Evolutionary conservation across 805 yeast species (phyloP).

Genomic region (Lachancea dasiensis): DNA sequence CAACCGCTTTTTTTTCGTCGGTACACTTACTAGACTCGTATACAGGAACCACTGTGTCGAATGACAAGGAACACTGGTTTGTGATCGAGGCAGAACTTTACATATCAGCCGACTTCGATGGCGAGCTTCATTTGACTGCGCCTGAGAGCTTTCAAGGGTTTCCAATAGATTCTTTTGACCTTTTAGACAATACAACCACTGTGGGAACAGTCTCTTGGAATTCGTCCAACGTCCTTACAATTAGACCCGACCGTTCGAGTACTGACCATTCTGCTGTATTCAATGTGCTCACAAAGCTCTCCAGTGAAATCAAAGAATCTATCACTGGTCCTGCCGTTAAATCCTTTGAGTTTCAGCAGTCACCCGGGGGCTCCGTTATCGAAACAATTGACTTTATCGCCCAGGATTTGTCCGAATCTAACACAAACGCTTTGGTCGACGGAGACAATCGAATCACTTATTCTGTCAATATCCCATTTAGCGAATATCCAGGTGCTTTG

Average conservation of each 20-base stretch:
- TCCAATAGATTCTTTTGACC: slow-evolving; percentile 18
- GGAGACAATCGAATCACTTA: slow-evolving; percentile 26
- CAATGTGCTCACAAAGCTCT: slow-evolving; percentile 23
- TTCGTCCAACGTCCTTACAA: slow-evolving; percentile 21
- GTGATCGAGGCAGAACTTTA: slow-evolving; percentile 23
- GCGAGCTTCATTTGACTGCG: slow-evolving; percentile 20
- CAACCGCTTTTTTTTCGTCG: slow-evolving; percentile 17
- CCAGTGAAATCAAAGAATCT: slow-evolving; percentile 12
- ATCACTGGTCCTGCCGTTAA: slow-evolving; percentile 17
- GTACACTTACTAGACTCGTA: slow-evolving; percentile 23
- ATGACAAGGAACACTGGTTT: slow-evolving; percentile 27
- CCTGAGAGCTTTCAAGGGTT: slow-evolving; percentile 22
- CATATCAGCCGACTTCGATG: slow-evolving; percentile 17
- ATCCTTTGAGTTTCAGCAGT: slow-evolving; percentile 19
- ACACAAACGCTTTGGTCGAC: slow-evolving; percentile 25
- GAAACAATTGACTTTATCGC: slow-evolving; percentile 20
- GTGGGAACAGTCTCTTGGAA: slow-evolving; percentile 20
- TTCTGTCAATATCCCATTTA: slow-evolving; percentile 25
- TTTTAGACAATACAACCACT: slow-evolving; percentile 13
- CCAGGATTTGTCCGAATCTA: slow-evolving; percentile 13
- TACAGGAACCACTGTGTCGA: slow-evolving; percentile 19
- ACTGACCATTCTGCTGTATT: slow-evolving; percentile 19
- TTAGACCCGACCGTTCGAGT: slow-evolving; percentile 12
- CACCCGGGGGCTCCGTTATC: slow-evolving; percentile 17
- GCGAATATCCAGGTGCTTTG: slow-evolving; percentile 15